Conservation (phyloP, 352 stramenopile species). For the Phytophthora podocarpi region DNA sequence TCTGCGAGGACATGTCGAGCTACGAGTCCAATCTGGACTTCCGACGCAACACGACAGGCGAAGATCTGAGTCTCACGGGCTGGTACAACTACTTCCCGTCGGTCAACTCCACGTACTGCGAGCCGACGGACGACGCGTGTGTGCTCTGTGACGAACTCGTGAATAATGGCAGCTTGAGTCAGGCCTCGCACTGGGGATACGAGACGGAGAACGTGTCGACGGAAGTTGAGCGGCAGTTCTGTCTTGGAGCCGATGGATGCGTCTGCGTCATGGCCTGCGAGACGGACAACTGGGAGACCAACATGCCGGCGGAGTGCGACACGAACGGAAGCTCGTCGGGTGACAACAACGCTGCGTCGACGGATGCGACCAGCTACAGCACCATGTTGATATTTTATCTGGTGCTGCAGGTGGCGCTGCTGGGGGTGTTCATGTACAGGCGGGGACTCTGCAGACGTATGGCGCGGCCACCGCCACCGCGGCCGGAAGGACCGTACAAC, state of each 20-base stretch:
- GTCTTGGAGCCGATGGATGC: conserved; percentile 53
- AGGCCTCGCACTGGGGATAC: conserved; percentile 22
- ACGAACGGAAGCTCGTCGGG: conserved; percentile 18
- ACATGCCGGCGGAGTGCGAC: conserved; percentile 56
- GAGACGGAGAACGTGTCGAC: conserved; percentile 39
- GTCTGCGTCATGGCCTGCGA: conserved; percentile 73
- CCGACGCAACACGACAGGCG: conserved; percentile 52
- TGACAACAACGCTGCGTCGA: conserved; percentile 8
- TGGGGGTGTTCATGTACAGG: conserved; percentile 66
- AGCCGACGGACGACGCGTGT: conserved; percentile 56
- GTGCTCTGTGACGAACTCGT: conserved; percentile 48
- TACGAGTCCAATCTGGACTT: conserved; percentile 62
- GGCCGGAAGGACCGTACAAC: conserved; percentile 66
- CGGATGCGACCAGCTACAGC: conserved; percentile 43
- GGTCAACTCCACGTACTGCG: conserved; percentile 68
- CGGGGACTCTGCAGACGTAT: conserved; percentile 45
- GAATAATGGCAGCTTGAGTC: conserved; percentile 30
- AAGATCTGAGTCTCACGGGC: conserved; percentile 34
- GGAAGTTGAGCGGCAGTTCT: conserved; percentile 57
- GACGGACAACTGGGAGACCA: conserved; percentile 53
- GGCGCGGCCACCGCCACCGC: conserved; percentile 12
- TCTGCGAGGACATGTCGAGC: conserved; percentile 58
- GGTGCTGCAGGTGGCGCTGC: conserved; percentile 62
- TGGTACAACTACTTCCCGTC: conserved; percentile 77
- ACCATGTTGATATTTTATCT: conserved; percentile 74